These are phyloP conservation scores for Ceratobasidium sp. DNA, from an alignment of 1,284 basidiomycete species.

Conservation along the genomic window DNA sequence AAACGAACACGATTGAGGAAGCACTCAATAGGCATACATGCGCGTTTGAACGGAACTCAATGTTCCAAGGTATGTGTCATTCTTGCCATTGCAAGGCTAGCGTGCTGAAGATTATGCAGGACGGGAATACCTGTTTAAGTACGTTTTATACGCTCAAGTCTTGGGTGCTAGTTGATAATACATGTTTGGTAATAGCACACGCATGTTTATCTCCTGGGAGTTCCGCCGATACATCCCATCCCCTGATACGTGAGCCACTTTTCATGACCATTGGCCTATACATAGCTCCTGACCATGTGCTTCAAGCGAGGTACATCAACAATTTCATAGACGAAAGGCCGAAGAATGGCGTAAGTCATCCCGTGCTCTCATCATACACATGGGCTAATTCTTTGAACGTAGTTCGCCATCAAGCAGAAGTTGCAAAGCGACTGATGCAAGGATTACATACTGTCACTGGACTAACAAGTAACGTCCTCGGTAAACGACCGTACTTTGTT, in stretches of 20 bases:
- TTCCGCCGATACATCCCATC: constrained; percentile 75
- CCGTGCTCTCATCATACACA: constrained; percentile 3
- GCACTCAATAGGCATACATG: constrained; percentile 75
- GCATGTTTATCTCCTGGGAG: constrained; percentile 77
- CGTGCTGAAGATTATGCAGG: constrained; percentile 50
- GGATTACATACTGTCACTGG: constrained; percentile 75
- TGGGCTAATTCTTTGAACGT: constrained; percentile 32
- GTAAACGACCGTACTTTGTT: constrained; percentile 74
- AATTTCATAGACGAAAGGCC: constrained; percentile 74
- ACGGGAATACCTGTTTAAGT: constrained; percentile 82
- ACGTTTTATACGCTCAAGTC: constrained; percentile 55
- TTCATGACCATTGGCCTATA: background rate
- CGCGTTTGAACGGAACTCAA: constrained; percentile 71
- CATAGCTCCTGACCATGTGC: constrained; percentile 6
- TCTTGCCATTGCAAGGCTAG: too few relatives aligned
- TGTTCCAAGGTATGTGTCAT: constrained; percentile 65
- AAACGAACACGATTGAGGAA: constrained; percentile 73
- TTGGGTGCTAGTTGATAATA: constrained; percentile 40
- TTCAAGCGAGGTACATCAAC: constrained; percentile 64
- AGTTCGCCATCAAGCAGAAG: constrained; percentile 74
- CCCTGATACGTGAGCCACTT: constrained; percentile 66
- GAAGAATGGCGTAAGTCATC: constrained; percentile 77
- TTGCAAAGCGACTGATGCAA: constrained; percentile 71
- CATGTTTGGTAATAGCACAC: constrained; percentile 62
- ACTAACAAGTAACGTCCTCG: constrained; percentile 66